Evolutionary conservation across 164 flowering plant genomes (phyloP).

Genomic region (Aristolochia fimbriata): DNA sequence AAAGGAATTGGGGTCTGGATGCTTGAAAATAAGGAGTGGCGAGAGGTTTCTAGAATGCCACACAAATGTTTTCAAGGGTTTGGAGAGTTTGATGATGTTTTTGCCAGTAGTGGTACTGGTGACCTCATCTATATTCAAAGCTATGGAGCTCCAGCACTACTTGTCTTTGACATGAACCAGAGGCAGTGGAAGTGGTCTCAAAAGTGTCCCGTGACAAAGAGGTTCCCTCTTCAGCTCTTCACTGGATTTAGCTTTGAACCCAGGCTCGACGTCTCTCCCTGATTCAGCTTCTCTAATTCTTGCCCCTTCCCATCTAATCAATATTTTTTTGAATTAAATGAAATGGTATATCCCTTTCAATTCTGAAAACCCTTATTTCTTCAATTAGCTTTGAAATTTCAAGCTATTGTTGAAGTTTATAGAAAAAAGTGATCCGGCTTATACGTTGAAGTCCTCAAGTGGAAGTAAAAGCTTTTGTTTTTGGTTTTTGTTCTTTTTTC

Average conservation of each 20-base stretch:
- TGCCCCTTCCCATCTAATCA: neutral
- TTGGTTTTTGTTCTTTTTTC: too few relatives aligned
- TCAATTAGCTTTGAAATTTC: constrained; percentile 1
- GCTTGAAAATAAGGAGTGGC: constrained; percentile 64
- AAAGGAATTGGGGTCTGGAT: constrained; percentile 92
- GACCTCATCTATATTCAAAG: constrained; percentile 83
- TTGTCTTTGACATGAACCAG: constrained; percentile 51
- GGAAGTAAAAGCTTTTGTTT: too few relatives aligned
- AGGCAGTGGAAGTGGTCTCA: constrained; percentile 91
- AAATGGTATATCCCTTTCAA: neutral
- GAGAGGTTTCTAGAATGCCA: constrained; percentile 78
- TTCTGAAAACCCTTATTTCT: neutral
- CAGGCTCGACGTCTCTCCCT: constrained; percentile 63
- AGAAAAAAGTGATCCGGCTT: neutral
- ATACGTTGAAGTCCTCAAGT: too few relatives aligned
- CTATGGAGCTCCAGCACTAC: constrained; percentile 78
- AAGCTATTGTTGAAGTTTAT: neutral
- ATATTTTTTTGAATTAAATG: neutral
- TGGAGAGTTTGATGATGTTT: constrained; percentile 92
- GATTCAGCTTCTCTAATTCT: neutral
- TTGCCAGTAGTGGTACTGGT: constrained; percentile 70
- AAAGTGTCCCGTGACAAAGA: constrained; percentile 76
- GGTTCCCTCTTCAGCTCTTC: constrained; percentile 90
- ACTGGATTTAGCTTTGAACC: constrained; percentile 94
- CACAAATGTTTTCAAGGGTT: constrained; percentile 86